Percentiles rank a stretch among this genome's conserved stretches.
Conservation (phyloP, 306 rosid genomes). For the Canavalia ensiformis region DNA sequence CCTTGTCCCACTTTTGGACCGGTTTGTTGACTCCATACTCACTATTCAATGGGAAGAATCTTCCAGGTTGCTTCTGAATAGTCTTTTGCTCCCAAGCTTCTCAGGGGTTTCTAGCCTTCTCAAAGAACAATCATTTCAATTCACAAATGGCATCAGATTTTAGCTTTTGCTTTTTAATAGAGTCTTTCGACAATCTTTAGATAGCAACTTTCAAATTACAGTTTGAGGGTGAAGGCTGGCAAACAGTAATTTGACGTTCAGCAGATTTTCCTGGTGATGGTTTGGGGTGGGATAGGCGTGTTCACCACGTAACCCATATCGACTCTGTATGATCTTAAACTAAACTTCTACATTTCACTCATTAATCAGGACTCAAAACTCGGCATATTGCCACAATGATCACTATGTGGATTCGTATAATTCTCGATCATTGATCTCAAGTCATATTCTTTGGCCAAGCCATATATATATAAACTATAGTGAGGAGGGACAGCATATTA, state of each 20-base stretch:
- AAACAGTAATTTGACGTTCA: conserved; percentile 56
- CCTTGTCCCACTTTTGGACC: conserved; percentile 61
- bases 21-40: conserved; percentile 92
- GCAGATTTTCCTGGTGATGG: conserved; percentile 55
- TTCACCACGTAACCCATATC: too few relatives aligned
- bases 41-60: conserved; percentile 94
- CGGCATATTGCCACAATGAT: too few relatives aligned
- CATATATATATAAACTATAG: too few relatives aligned
- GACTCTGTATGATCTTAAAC: too few relatives aligned
- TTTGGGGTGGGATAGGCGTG: too few relatives aligned
- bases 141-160: conserved; percentile 79
- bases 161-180: conserved; percentile 69
- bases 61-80: conserved; percentile 93
- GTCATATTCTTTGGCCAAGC: too few relatives aligned
- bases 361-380: too few relatives aligned
- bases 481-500: too few relatives aligned
- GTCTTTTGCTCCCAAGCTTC: conserved; percentile 95
- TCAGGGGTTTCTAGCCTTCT: conserved; percentile 97
- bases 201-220: conserved; percentile 77
- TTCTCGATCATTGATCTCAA: too few relatives aligned
- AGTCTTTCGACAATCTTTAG: conserved; percentile 67
- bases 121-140: conserved; percentile 87
- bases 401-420: too few relatives aligned
- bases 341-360: too few relatives aligned
- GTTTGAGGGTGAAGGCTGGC: conserved; percentile 62